Percentiles rank a stretch among this genome's conserved stretches.
These are phyloP conservation scores for Monosporozyma servazzii DNA, from an alignment of 805 yeast species.

Conservation along the genomic window DNA sequence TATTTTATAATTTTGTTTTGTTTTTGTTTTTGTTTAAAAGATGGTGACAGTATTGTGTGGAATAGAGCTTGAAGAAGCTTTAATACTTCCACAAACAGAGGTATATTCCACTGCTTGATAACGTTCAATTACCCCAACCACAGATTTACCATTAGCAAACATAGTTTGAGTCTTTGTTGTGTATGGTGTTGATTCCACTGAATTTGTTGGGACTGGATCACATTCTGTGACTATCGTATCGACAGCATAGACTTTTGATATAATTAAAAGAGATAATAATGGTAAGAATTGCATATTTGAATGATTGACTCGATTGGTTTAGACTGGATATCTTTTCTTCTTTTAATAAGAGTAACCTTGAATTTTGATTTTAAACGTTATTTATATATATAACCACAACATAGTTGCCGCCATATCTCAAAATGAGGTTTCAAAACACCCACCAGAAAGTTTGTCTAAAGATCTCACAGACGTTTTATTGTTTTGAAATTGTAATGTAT, in stretches of 20 bases:
- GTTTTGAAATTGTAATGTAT: not conserved
- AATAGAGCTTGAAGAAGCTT: not conserved
- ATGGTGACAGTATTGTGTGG: not conserved
- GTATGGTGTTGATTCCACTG: constrained; percentile 21
- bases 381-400: too few species aligned
- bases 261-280: not conserved
- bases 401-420: not conserved
- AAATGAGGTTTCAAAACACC: not conserved
- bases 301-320: too few species aligned
- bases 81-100: constrained; percentile 12
- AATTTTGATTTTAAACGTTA: too few species aligned
- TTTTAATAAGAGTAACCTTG: too few species aligned
- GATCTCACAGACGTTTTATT: not conserved
- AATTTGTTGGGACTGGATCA: constrained; percentile 15
- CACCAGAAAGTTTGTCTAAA: not conserved
- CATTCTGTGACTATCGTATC: constrained; percentile 9
- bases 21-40: not conserved
- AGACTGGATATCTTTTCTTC: too few species aligned
- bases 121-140: constrained; percentile 16
- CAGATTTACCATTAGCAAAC: constrained; percentile 11
- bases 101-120: constrained; percentile 20
- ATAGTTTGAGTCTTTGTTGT: constrained; percentile 14
- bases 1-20: too few species aligned
- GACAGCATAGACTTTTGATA: constrained; percentile 1
- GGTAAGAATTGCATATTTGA: not conserved